Evolutionary conservation across 805 yeast species (phyloP).

Genomic region (Yamadazyma phyllophila): DNA sequence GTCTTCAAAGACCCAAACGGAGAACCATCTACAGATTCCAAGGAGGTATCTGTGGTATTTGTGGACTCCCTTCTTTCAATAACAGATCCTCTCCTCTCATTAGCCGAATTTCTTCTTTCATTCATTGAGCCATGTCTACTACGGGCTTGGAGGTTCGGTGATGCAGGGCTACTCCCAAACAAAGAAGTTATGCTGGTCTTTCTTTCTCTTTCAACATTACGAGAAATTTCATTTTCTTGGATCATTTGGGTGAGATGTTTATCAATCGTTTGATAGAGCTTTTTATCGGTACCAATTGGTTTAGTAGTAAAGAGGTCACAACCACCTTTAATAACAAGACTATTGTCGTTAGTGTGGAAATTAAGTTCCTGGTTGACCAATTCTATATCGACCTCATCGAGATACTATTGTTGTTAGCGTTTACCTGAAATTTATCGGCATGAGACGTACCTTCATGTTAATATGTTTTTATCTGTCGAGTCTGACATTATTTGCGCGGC

Average conservation of each 20-base stretch:
- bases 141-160: conserved; percentile 1
- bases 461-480: not conserved
- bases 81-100: conserved; percentile 20
- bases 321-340: conserved; percentile 67
- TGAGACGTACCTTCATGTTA: conserved; percentile 16
- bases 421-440: not conserved
- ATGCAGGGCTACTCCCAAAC: conserved; percentile 34
- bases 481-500: conserved; percentile 2
- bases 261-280: conserved; percentile 83
- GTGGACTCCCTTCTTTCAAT: conserved; percentile 22
- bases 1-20: conserved; percentile 94
- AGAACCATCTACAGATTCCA: conserved; percentile 40
- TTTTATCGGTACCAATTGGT: conserved; percentile 86
- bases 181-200: conserved; percentile 35
- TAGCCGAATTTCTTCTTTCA: not conserved
- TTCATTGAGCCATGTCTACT: conserved; percentile 14
- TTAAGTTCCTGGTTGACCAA: conserved; percentile 81
- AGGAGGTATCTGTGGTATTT: conserved; percentile 20
- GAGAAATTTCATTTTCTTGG: conserved; percentile 43
- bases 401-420: conserved; percentile 53
- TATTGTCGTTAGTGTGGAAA: conserved; percentile 49
- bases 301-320: conserved; percentile 94
- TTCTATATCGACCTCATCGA: conserved; percentile 92
- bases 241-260: conserved; percentile 63
- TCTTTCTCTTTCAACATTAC: conserved; percentile 37